Conservation (phyloP, 176 grass and related monocot genomes). For the Aegilops speltoides region DNA sequence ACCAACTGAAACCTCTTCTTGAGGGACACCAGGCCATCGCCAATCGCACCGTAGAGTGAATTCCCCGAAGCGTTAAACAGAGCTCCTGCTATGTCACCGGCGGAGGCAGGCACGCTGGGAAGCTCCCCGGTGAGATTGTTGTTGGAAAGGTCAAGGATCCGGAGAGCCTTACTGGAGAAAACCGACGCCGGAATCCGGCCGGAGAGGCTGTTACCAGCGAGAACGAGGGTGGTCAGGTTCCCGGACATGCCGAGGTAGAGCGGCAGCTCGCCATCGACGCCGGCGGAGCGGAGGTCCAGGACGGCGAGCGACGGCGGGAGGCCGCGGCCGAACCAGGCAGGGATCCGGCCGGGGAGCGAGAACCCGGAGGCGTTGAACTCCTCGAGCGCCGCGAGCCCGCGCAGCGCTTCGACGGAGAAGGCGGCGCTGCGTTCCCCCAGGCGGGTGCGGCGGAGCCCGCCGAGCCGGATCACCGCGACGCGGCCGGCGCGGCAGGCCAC, state of each 20-base stretch:
- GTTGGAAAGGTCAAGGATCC: conserved; percentile 57
- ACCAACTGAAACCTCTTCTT: conserved; percentile 53
- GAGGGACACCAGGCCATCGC: conserved; percentile 25
- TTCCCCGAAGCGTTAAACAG: conserved; percentile 73
- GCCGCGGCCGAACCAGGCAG: conserved; percentile 59
- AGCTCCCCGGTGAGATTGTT: conserved; percentile 72
- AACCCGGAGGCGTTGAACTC: conserved; percentile 79
- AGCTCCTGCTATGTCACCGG: background rate
- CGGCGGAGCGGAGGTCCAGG: conserved; percentile 52
- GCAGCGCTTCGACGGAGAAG: conserved; percentile 62
- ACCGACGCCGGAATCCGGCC: conserved; percentile 53
- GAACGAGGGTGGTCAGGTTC: conserved; percentile 51
- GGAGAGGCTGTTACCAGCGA: conserved; percentile 58
- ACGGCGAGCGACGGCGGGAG: conserved; percentile 49
- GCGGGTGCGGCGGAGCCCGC: conserved; percentile 64
- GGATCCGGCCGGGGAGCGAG: conserved; percentile 68
- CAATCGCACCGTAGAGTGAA: conserved; percentile 57
- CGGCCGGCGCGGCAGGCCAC: conserved; percentile 64
- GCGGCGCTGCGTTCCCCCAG: conserved; percentile 19
- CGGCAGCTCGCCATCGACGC: conserved; percentile 54
- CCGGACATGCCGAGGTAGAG: conserved; percentile 48
- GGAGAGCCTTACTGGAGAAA: conserved; percentile 42
- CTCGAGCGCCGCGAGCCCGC: conserved; percentile 46
- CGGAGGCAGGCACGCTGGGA: background rate
- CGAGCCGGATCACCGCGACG: conserved; percentile 49